Evolutionary conservation across 768 basidiomycete genomes (phyloP), one percentile per base, ranked within the genome.

Genomic region (Gyrodon lividus): DNA sequence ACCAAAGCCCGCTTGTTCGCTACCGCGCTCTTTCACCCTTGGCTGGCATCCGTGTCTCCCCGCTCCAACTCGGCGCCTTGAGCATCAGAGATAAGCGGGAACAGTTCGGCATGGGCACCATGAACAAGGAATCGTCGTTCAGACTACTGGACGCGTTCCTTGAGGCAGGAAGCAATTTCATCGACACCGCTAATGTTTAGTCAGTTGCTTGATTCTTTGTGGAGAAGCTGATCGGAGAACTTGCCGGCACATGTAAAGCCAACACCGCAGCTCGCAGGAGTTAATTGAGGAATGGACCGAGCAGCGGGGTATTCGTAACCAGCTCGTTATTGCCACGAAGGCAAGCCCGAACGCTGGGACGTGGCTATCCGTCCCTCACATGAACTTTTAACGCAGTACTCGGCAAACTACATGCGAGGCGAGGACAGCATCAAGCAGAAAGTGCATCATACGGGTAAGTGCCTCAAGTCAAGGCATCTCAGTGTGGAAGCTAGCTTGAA

Each of bases 201-300:
- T 74, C 39, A 55, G 72, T 20, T 28, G 50, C 45, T 37, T 24
- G 10, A 8, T 13, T n/a, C 14, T 24, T n/a, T n/a, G n/a, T n/a
- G n/a, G n/a, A n/a, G n/a, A n/a, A n/a, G n/a, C n/a, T n/a, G n/a
- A n/a, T n/a, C n/a, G n/a, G n/a, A n/a, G n/a, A n/a, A n/a, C 14
- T 22, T 23, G 12, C 6, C 17, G 9, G 4, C 24, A 7, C 7
- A 26, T 26, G 24, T 35, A 43, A 6, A 72, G 72, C 42, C 72
- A 76, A 55, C 64, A 75, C 46, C 75, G 71, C 41, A 63, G 67
- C 23, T 71, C 68, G 0, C 77, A 79, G 57, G 59, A 64, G 51
- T 74, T 76, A 51, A 71, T 80, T 17, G 78, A 78, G 1, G 75
- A 79, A 55, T 80, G 78, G 78, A 70, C 72, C 45, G 69, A 73